These are phyloP conservation scores for Skeletonema costatum DNA, from an alignment of 108 stramenopile species.

Conservation along the genomic window DNA sequence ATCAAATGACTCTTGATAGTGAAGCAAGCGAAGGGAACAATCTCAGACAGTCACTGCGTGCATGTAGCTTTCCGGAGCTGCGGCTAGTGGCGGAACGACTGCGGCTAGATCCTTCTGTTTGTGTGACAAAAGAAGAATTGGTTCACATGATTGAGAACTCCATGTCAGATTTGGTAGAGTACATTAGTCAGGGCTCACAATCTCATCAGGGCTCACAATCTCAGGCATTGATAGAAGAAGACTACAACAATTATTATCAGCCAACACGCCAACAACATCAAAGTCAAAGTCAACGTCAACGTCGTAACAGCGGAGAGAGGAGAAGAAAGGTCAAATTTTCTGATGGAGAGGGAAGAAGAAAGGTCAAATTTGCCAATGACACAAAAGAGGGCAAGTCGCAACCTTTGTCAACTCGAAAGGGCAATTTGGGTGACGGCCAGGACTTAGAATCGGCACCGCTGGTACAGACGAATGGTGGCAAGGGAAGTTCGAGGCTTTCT, in stretches of 20 bases:
- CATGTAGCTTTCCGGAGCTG: constrained; percentile 32
- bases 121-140: constrained; percentile 15
- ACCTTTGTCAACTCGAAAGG: constrained; percentile 4
- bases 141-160: constrained; percentile 33
- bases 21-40: constrained; percentile 15
- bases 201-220: constrained; percentile 1
- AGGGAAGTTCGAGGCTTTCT: background rate
- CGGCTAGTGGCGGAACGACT: constrained; percentile 36
- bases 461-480: background rate
- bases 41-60: constrained; percentile 27
- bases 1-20: constrained; percentile 7
- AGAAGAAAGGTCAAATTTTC: constrained; percentile 18
- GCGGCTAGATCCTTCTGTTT: constrained; percentile 18
- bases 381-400: constrained; percentile 23
- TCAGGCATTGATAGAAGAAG: background rate
- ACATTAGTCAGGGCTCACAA: background rate
- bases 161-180: constrained; percentile 7
- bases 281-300: constrained; percentile 11
- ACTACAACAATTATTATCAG: background rate
- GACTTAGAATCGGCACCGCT: background rate
- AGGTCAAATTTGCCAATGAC: constrained; percentile 22
- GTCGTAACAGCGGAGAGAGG: background rate
- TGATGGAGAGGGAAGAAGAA: background rate
- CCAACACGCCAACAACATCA: background rate
- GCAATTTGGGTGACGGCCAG: background rate